These are phyloP conservation scores for Narthecium ossifragum DNA, from an alignment of 106 monocot species.

Conservation along the genomic window DNA sequence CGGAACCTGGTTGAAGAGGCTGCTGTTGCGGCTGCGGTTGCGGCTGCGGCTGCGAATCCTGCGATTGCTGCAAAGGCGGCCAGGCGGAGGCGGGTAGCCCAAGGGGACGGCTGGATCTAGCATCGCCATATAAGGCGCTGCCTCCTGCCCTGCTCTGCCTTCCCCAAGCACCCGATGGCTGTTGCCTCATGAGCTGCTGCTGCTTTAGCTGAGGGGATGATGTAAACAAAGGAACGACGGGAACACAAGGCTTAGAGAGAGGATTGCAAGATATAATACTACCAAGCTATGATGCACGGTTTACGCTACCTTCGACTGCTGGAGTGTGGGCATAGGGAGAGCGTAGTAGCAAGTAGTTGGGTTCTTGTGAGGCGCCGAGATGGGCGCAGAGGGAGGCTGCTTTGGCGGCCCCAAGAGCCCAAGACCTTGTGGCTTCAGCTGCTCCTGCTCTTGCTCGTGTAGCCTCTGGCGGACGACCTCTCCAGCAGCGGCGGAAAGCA, in stretches of 20 bases:
- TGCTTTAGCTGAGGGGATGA: conserved; percentile 19
- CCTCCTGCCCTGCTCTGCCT: not conserved
- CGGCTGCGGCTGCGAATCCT: not conserved
- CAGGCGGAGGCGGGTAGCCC: conserved; percentile 9
- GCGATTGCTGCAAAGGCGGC: conserved; percentile 3
- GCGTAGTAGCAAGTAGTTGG: not conserved
- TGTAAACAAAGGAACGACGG: not conserved
- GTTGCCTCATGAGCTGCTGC: conserved; percentile 19
- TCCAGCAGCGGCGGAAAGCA: conserved; percentile 23
- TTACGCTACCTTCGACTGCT: conserved; percentile 4
- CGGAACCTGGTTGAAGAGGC: not conserved
- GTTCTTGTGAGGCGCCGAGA: not conserved
- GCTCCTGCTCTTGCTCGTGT: not conserved
- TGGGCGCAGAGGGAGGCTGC: not conserved
- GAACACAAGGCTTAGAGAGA: not conserved
- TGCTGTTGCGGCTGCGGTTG: not conserved
- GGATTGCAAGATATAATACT: too few species aligned
- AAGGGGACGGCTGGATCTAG: not conserved
- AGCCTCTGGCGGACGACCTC: conserved; percentile 8
- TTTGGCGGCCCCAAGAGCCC: not conserved
- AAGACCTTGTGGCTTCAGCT: not conserved
- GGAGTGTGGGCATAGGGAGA: not conserved
- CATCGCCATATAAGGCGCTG: not conserved
- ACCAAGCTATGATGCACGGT: not conserved
- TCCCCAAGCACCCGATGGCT: not conserved